Evolutionary conservation across 306 rosid genomes (phyloP).

Genomic region (Heteromeles arbutifolia): DNA sequence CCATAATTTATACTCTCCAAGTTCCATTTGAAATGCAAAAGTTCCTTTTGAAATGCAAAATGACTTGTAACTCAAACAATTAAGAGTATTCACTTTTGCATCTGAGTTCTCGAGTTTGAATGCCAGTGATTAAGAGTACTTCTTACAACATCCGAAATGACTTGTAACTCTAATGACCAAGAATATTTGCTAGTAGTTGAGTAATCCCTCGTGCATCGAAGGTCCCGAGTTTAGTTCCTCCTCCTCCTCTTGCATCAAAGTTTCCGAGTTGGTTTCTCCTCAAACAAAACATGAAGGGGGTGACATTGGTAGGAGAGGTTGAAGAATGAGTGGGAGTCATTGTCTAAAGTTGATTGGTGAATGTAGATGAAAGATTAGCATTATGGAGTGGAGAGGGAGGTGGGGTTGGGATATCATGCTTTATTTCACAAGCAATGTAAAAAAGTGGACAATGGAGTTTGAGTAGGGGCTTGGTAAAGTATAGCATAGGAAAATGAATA

Average conservation of each 20-base stretch:
- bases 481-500: background rate
- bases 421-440: constrained; percentile 6
- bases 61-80: background rate
- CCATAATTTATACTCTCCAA: background rate
- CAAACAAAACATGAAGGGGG: background rate
- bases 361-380: background rate
- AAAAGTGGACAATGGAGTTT: background rate
- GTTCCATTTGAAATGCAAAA: background rate
- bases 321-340: background rate
- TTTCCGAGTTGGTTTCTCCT: too few species aligned
- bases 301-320: background rate
- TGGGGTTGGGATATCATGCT: background rate
- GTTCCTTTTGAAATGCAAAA: background rate
- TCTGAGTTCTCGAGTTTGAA: too few species aligned
- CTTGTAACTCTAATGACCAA: too few species aligned
- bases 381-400: background rate
- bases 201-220: too few species aligned
- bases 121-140: too few species aligned
- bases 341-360: background rate
- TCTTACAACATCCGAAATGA: too few species aligned
- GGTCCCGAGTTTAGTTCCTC: too few species aligned
- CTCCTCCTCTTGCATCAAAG: too few species aligned
- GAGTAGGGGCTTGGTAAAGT: constrained; percentile 21
- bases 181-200: too few species aligned
- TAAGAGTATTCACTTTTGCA: too few species aligned